Base-by-base conservation (phyloP, 768 basidiomycete genomes). In the Tricholoma bakamatsutake region DNA sequence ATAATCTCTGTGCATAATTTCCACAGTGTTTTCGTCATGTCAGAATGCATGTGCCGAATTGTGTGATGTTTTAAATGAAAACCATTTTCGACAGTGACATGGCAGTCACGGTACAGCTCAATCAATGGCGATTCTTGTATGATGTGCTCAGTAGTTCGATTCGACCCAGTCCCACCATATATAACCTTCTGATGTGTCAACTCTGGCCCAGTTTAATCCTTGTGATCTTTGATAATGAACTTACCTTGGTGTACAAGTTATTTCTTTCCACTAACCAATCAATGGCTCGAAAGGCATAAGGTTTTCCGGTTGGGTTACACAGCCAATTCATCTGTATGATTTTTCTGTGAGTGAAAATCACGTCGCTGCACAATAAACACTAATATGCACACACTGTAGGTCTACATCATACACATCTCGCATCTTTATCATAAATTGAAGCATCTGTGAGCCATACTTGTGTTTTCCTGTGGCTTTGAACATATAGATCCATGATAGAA, bases 391-490 rank as follows among this genome's bases (percentile, higher is more conserved):
- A 3, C 21, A 63, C 62, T 46, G 34, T 1, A 64, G 37, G 7
- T 46, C 11, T 1, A 17, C 9, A 11, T 62, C 65, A 55, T 59
- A 71, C 9, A 53, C 33, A 40, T 56, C 55, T 17, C 62, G 35
- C 9, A 72, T 39, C 24, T 69, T 53, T 2, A 43, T 40, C 10
- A 71, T 54, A 28, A 66, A 64, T 2, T 58, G 56, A 2, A 60
- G 18, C 13, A 71, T 50, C 15, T 68, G 59, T 7, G 56, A 53
- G 0, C 65, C 57, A 53, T 67, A 67, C 37, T 66, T 67, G 39
- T 67, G 71, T 56, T 74, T 74, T 15, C 69, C 64, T 6, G 49
- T 51, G 0, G 60, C 64, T 27, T 62, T 58, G 63, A 71, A 72
- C 3, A 74, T 57, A 4, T 43, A 53, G 4, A 66, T 63, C 70